Conservation (phyloP, 805 yeast genomes). For the Ogataea glucozyma region DNA sequence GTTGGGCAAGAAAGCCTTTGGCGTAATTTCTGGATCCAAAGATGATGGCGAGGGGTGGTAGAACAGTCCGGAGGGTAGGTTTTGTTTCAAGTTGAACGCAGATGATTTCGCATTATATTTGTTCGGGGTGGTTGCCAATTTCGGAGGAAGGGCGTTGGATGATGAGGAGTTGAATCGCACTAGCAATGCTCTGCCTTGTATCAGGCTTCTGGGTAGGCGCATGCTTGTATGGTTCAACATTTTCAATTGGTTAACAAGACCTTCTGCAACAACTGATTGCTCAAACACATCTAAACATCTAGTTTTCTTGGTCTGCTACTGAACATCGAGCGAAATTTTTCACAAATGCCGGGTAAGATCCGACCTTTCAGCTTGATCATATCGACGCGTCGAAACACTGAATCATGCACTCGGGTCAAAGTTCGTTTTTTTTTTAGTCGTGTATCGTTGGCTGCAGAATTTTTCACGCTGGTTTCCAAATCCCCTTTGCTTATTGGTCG, state of each 20-base stretch:
- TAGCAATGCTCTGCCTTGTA: background rate
- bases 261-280: too few relatives aligned
- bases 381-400: background rate
- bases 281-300: too few relatives aligned
- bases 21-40: conserved; percentile 35
- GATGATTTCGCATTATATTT: conserved; percentile 38
- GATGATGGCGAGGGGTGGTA: conserved; percentile 41
- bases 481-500: conserved; percentile 4
- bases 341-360: conserved; percentile 1
- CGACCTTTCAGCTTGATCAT: background rate
- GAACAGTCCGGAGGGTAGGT: conserved; percentile 36
- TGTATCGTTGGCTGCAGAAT: conserved; percentile 2
- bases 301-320: too few relatives aligned
- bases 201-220: background rate
- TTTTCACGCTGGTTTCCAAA: conserved; percentile 5
- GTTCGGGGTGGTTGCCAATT: conserved; percentile 37
- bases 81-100: conserved; percentile 38
- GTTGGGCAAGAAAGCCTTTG: conserved; percentile 37
- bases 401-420: too few relatives aligned
- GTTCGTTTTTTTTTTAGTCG: conserved; percentile 1
- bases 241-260: background rate
- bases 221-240: background rate
- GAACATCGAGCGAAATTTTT: conserved; percentile 3
- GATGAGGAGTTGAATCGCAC: conserved; percentile 14
- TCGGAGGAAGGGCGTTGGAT: conserved; percentile 18